Percentiles rank a stretch among this genome's conserved stretches.
These are phyloP conservation scores for Hortiboletus flavorubellus DNA, from an alignment of 768 basidiomycete species.

Conservation along the genomic window DNA sequence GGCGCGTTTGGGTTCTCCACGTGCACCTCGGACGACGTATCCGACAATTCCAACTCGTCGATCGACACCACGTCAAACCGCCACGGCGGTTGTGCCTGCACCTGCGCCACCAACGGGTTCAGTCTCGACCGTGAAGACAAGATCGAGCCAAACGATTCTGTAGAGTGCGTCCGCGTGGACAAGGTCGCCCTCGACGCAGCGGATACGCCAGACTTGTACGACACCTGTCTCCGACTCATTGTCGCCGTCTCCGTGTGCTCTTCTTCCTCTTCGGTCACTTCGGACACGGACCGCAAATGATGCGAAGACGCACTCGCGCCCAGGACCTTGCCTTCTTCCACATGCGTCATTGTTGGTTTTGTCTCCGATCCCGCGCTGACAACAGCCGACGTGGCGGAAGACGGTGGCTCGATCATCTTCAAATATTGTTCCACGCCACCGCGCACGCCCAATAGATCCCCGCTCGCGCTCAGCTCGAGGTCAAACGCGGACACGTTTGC, in stretches of 20 bases:
- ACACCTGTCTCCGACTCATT: conserved; percentile 15
- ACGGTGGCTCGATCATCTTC: conserved; percentile 47
- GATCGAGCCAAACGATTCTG: conserved; percentile 33
- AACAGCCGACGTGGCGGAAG: conserved; percentile 17
- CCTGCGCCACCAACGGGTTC: conserved; percentile 33
- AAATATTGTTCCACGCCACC: conserved; percentile 68
- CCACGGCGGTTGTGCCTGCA: conserved; percentile 46
- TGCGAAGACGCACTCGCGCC: conserved; percentile 5
- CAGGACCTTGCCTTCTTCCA: conserved; percentile 9
- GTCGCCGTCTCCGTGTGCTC: conserved; percentile 15
- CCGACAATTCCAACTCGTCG: conserved; percentile 79
- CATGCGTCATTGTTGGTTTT: neutral
- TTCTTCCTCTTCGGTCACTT: conserved; percentile 33
- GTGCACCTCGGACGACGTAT: conserved; percentile 60
- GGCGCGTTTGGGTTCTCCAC: conserved; percentile 32
- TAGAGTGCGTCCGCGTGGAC: conserved; percentile 32
- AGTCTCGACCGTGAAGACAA: conserved; percentile 29
- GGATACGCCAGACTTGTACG: conserved; percentile 23
- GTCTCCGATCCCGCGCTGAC: conserved; percentile 2
- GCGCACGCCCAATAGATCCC: conserved; percentile 57
- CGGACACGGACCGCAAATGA: conserved; percentile 30
- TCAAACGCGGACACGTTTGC: conserved; percentile 69
- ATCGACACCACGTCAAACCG: conserved; percentile 72
- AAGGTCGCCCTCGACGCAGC: conserved; percentile 15
- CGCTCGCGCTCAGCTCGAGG: conserved; percentile 55